Base-by-base conservation (phyloP, 169 alveolate genomes). In the Toxoplasma gondii region DNA sequence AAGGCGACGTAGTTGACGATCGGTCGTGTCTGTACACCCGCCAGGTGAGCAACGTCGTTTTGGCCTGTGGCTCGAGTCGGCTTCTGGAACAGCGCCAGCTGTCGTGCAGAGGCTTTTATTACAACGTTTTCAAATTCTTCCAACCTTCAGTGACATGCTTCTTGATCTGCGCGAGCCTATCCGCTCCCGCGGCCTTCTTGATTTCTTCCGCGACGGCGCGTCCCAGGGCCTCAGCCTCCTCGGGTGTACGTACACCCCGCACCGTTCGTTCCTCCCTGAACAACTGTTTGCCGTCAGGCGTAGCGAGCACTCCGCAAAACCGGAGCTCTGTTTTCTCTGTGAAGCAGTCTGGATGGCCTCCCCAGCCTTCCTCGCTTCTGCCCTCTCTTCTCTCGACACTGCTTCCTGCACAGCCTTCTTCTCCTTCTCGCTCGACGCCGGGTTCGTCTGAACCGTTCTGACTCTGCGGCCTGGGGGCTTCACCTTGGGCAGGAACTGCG, bases 161-260 rank as follows among this genome's bases (percentile, higher is more conserved):
- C 92, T 91, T 92, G 90, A 94, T 94, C 67, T 92, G 81, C 44
- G 43, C 86, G 83, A 95, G 92, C 91, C 88, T 80, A 69, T n/a
- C 39, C 78, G 69, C 84, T 41, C 96, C 96, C 44, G 95, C 96
- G 64, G 84, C 94, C 41, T 80, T 45, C 58, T 88, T 93, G 70
- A 95, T 58, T 49, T 93, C 94, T 38, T 24, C 17, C 36, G 94
- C 96, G 1, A 67, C 88, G 41, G 78, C 80, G 36, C 45, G 70
- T 22, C 91, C 88, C 17, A 78, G 29, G 0, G 41, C 94, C n/a
- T 54, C 88, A 22, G 94, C 94, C 70, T 91, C 94, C 38, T 78
- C 80, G 43, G 54, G 91, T 45, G 90, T 70, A 44, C 39, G 36
- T 54, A 78, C 94, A 78, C 41, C 86, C n/a, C 44, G 34, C 31